Conservation (phyloP, 1,284 basidiomycete species). For the Ceratobasidium theobromae region DNA sequence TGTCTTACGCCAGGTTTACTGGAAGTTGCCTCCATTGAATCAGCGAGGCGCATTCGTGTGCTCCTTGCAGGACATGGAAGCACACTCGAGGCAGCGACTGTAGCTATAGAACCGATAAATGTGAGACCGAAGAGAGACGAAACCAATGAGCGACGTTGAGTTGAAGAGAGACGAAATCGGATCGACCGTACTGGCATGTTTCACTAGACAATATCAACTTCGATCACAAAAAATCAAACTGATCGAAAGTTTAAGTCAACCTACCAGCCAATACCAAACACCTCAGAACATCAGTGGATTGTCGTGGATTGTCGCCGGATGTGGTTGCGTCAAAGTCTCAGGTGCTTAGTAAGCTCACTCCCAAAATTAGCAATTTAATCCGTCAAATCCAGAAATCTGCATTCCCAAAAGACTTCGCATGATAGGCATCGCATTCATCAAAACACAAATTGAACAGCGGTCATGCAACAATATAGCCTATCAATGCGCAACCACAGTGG, state of each 20-base stretch:
- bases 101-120: conserved; percentile 70
- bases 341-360: neutral
- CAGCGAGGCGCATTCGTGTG: conserved; percentile 16
- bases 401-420: conserved; percentile 27
- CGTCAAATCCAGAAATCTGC: conserved; percentile 3
- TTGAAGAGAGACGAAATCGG: conserved; percentile 54
- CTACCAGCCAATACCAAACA: conserved; percentile 12
- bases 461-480: conserved; percentile 2
- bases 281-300: neutral
- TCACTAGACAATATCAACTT: neutral
- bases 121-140: conserved; percentile 77
- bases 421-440: conserved; percentile 32
- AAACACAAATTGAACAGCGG: conserved; percentile 9
- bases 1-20: neutral
- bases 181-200: conserved; percentile 23
- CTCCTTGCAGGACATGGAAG: conserved; percentile 67
- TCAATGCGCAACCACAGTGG: conserved; percentile 27
- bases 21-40: conserved; percentile 3
- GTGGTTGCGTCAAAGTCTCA: conserved; percentile 13
- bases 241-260: neutral
- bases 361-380: neutral
- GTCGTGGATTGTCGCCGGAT: neutral
- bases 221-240: neutral
- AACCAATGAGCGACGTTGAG: conserved; percentile 68
- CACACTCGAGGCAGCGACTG: conserved; percentile 75